phyloP scores from a whole-genome alignment of 2,329 filamentous ascomycete species.

The Onygenales sp. region DNA sequence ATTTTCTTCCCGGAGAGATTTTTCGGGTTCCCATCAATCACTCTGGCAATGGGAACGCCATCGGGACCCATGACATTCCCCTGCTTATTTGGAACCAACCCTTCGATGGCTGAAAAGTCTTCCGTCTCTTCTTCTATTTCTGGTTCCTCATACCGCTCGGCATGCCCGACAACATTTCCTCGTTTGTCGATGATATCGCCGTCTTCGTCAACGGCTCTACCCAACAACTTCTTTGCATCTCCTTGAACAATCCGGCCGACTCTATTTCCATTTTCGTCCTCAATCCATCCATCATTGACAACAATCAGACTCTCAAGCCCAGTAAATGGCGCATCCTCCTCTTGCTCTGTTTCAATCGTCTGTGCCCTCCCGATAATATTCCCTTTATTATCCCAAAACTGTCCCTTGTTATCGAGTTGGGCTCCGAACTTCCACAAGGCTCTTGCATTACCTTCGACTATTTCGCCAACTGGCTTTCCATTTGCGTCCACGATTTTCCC shows the following conservation, averaged over 20 bases:
- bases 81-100: conserved; percentile 48
- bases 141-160: conserved; percentile 40
- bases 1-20: conserved; percentile 48
- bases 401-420: conserved; percentile 48
- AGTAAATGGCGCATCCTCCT: conserved; percentile 33
- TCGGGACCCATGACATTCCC: conserved; percentile 46
- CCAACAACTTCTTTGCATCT: conserved; percentile 50
- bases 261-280: conserved; percentile 38
- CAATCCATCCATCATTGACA: conserved; percentile 38
- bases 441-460: conserved; percentile 54
- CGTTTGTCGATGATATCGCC: conserved; percentile 54
- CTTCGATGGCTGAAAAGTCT: conserved; percentile 46
- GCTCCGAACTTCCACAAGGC: conserved; percentile 40
- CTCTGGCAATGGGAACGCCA: conserved; percentile 45
- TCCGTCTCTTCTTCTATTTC: conserved; percentile 32
- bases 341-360: conserved; percentile 29
- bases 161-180: conserved; percentile 53
- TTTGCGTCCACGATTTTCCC: conserved; percentile 34
- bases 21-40: conserved; percentile 47
- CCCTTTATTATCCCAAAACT: conserved; percentile 55
- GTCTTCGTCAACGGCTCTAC: conserved; percentile 52
- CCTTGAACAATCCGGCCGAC: conserved; percentile 48
- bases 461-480: conserved; percentile 45
- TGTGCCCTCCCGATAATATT: conserved; percentile 54
- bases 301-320: conserved; percentile 39